A percentile compares a stretch with the other conserved stretches of the same genome.
These are phyloP conservation scores for Globisporangium acanthophoron DNA, from an alignment of 352 stramenopile genomes.

Conservation along the genomic window DNA sequence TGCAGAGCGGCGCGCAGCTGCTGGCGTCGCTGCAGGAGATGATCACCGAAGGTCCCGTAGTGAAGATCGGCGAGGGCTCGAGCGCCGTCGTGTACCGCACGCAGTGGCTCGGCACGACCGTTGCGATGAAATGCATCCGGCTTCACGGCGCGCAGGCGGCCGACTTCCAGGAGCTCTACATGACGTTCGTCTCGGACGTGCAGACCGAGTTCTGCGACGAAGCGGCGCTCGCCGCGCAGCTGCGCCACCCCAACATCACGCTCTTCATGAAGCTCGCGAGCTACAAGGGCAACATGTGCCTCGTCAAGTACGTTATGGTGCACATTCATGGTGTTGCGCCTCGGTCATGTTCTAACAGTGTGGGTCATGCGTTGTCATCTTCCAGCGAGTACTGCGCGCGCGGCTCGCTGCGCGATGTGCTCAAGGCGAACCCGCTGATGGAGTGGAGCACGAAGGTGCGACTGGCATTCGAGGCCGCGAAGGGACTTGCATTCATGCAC, in stretches of 20 bases:
- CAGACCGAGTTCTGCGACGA: slow-evolving; percentile 65
- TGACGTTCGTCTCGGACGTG: slow-evolving; percentile 57
- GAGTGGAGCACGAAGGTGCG: slow-evolving; percentile 67
- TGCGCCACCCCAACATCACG: slow-evolving; percentile 72
- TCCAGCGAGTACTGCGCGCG: slow-evolving; percentile 60
- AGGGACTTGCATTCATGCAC: slow-evolving; percentile 77
- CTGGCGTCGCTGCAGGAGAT: slow-evolving; percentile 36
- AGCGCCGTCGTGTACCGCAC: slow-evolving; percentile 63
- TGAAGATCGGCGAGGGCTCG: slow-evolving; percentile 65
- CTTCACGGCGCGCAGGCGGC: slow-evolving; percentile 35
- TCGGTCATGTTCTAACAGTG: no score
- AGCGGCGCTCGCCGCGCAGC: slow-evolving; percentile 47
- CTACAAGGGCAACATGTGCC: slow-evolving; percentile 59
- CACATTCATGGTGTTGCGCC: neutral
- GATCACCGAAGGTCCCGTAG: slow-evolving; percentile 45
- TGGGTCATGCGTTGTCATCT: neutral
- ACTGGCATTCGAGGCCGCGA: slow-evolving; percentile 59
- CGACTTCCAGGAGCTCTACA: slow-evolving; percentile 46
- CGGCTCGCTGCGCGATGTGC: slow-evolving; percentile 53
- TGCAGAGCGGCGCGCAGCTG: slow-evolving; percentile 14
- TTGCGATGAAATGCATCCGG: slow-evolving; percentile 70
- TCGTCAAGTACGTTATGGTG: slow-evolving; percentile 54
- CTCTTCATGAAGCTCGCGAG: slow-evolving; percentile 68
- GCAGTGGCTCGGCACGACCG: slow-evolving; percentile 68
- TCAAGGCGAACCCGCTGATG: slow-evolving; percentile 53